Conservation (phyloP, 108 stramenopile species). For the Schizochytrium sp. region DNA sequence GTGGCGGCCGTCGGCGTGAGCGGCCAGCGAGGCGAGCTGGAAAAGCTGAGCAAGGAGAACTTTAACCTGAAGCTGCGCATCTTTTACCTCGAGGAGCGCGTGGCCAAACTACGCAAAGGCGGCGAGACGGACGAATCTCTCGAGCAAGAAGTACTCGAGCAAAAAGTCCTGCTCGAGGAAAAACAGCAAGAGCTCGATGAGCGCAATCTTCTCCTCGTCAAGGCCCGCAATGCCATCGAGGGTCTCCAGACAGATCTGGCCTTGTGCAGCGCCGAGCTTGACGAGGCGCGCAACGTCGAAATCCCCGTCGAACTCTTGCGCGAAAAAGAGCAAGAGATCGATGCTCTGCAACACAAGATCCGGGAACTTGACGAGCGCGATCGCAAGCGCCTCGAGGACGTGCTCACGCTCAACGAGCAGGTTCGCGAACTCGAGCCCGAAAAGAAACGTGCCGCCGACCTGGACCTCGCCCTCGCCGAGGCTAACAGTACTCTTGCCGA, state of each 20-base stretch:
- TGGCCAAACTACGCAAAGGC: not conserved
- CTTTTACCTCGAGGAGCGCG: constrained; percentile 4
- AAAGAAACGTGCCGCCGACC: not conserved
- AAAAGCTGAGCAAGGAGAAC: not conserved
- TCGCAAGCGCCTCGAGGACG: not conserved
- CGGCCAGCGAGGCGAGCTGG: not conserved
- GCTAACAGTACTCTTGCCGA: not conserved
- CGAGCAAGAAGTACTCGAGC: not conserved
- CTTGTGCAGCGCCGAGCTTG: not conserved
- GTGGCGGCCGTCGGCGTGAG: too few species aligned
- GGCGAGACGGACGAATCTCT: not conserved
- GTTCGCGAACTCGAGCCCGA: not conserved
- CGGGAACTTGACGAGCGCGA: not conserved
- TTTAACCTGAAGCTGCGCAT: constrained; percentile 8
- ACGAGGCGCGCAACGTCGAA: not conserved
- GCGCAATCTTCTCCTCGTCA: not conserved
- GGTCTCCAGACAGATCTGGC: not conserved
- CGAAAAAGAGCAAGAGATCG: not conserved
- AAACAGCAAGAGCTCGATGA: constrained; percentile 16
- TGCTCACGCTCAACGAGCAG: not conserved
- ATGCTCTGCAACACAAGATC: not conserved
- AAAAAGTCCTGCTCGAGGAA: not conserved
- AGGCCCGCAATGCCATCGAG: constrained; percentile 12
- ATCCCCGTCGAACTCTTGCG: not conserved
- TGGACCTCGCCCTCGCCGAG: too few species aligned